Evolutionary conservation across 495 filamentous ascomycete species (phyloP), one percentile per base, ranked within the genome.

Genomic region (Aspergillus bridgeri): DNA sequence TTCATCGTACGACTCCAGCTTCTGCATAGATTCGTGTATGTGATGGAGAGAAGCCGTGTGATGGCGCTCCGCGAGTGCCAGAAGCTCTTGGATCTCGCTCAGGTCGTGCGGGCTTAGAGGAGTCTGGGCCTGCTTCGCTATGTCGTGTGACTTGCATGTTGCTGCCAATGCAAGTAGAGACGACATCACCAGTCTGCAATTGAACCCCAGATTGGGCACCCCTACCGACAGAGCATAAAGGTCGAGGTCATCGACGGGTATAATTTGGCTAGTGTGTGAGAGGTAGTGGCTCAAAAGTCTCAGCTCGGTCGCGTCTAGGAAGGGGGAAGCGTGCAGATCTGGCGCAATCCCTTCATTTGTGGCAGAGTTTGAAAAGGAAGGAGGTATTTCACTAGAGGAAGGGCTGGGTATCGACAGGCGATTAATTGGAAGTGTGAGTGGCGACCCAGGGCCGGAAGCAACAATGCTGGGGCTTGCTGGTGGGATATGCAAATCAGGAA

Each of bases 111-210:
- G 9, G 29, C 65, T 57, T 17, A 55, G 42, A 9, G 65, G 51
- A 0, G 25, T 54, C 18, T 48, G 22, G 15, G 65, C 42, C 51
- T 62, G 57, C 38, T 56, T 65, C 47, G 73, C 69, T 5, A 77
- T 66, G 48, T 78, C 71, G 44, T 65, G 63, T 51, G 68, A 75
- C 47, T 69, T 71, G 64, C 74, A 78, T 24, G 71, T 60, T 43
- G 71, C 74, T 3, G 74, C 67, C 45, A 78, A 53, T 6, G 73
- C 71, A 19, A 77, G 62, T 25, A 77, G 61, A 0, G 75, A 78
- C 22, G 62, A 66, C 74, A 78, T 75, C 5, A 78, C 70, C 6
- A 63, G 61, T 24, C 65, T 69, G 66, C 72, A 68, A 22, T 70
- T 61, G 57, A 71, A 73, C 2, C 74, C 75, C n/a, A 78, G 60